A percentile compares a stretch with the other conserved stretches of the same genome.
Evolutionary conservation across 805 yeast genomes (phyloP).

Genomic region (Candida broadrunensis): DNA sequence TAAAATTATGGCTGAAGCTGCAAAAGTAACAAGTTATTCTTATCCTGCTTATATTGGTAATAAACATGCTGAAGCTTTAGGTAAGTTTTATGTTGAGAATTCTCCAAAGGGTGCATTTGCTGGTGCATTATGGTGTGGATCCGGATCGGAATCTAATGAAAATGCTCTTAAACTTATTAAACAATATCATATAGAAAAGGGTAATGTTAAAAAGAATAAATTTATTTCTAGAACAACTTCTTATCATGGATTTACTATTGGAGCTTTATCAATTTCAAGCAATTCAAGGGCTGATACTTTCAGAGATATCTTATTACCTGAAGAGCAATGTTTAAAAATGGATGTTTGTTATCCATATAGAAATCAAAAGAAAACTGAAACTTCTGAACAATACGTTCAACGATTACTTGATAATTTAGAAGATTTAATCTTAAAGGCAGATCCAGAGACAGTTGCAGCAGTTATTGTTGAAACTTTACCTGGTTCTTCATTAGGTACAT

Average conservation of each 20-base stretch:
- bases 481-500: slow-evolving; percentile 26
- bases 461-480: slow-evolving; percentile 25
- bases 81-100: slow-evolving; percentile 26
- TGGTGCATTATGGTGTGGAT: slow-evolving; percentile 37
- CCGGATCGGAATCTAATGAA: slow-evolving; percentile 30
- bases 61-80: slow-evolving; percentile 21
- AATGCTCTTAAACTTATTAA: slow-evolving; percentile 23
- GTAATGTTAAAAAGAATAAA: slow-evolving; percentile 19
- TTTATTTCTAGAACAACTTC: slow-evolving; percentile 22
- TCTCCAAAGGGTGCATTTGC: slow-evolving; percentile 45
- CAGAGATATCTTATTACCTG: slow-evolving; percentile 18
- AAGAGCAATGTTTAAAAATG: slow-evolving; percentile 15
- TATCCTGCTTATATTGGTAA: slow-evolving; percentile 22
- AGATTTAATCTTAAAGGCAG: slow-evolving; percentile 19
- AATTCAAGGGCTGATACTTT: slow-evolving; percentile 16
- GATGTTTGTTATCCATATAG: slow-evolving; percentile 27
- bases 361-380: slow-evolving; percentile 19
- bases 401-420: slow-evolving; percentile 21
- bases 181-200: slow-evolving; percentile 23
- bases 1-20: slow-evolving; percentile 18
- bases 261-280: slow-evolving; percentile 20
- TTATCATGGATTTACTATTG: slow-evolving; percentile 27
- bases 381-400: slow-evolving; percentile 17
- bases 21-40: slow-evolving; percentile 17
- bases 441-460: slow-evolving; percentile 26